Conservation (phyloP, 352 stramenopile species). For the Globisporangium canariense region DNA sequence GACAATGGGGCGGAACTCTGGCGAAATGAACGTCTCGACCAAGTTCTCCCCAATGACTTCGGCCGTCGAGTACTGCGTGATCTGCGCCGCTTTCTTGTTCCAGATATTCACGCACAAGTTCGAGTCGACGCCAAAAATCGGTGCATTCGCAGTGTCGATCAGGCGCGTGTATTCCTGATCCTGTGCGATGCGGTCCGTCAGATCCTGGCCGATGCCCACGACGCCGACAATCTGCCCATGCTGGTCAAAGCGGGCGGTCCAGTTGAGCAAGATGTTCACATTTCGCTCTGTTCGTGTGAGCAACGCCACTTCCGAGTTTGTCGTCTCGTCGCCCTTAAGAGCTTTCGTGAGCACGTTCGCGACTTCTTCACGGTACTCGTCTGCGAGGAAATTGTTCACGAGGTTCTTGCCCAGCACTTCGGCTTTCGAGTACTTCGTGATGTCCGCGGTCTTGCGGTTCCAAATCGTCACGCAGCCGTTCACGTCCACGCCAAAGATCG, state of each 20-base stretch:
- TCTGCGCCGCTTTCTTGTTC: slow-evolving; percentile 90
- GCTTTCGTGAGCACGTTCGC: slow-evolving; percentile 64
- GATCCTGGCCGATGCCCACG: slow-evolving; percentile 84
- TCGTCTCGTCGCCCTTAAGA: slow-evolving; percentile 63
- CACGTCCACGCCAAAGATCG: slow-evolving; percentile 71
- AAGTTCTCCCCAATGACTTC: slow-evolving; percentile 89
- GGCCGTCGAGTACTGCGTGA: slow-evolving; percentile 86
- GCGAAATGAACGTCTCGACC: slow-evolving; percentile 89
- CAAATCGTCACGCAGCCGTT: slow-evolving; percentile 12
- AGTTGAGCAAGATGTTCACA: slow-evolving; percentile 80
- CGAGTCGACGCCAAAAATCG: slow-evolving; percentile 87
- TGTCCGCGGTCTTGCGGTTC: slow-evolving; percentile 89
- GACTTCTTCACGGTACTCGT: slow-evolving; percentile 64
- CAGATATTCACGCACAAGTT: slow-evolving; percentile 86
- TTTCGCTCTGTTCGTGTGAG: slow-evolving; percentile 72
- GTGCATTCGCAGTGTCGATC: slow-evolving; percentile 89
- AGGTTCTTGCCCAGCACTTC: slow-evolving; percentile 83
- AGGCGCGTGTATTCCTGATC: slow-evolving; percentile 86
- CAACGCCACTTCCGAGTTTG: slow-evolving; percentile 84
- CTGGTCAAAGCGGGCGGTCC: slow-evolving; percentile 73
- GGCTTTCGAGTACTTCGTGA: slow-evolving; percentile 77
- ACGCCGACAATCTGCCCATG: slow-evolving; percentile 72
- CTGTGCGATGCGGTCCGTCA: slow-evolving; percentile 87
- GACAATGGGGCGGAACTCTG: slow-evolving; percentile 69
- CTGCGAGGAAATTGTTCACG: slow-evolving; percentile 87